A percentile compares a stretch with the other conserved stretches of the same genome.
These are phyloP conservation scores for Fusarium drepaniforme DNA, from an alignment of 2,329 filamentous ascomycete genomes.

Conservation along the genomic window DNA sequence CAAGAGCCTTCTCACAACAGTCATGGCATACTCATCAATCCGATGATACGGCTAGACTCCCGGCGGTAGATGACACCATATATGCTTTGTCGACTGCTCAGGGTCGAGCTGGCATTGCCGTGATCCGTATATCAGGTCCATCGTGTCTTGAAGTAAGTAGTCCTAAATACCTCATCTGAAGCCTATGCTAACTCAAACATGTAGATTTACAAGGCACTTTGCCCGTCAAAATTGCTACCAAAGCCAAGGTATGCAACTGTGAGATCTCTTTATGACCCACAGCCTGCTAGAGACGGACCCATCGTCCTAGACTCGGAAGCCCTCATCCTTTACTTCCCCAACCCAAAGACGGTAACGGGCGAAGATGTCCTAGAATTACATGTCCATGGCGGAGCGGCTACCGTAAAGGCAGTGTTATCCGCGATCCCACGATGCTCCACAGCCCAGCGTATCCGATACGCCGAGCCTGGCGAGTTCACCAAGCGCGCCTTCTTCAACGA, in stretches of 20 bases:
- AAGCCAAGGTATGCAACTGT: constrained; percentile 74
- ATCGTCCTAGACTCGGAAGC: constrained; percentile 83
- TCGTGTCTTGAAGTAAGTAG: constrained; percentile 74
- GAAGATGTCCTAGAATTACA: constrained; percentile 95
- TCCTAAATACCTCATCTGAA: background rate
- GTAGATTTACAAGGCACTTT: constrained; percentile 65
- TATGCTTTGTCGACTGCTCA: constrained; percentile 91
- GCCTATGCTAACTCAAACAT: constrained; percentile 7
- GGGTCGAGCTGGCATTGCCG: constrained; percentile 89
- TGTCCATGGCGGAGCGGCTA: constrained; percentile 91
- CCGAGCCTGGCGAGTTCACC: constrained; percentile 96
- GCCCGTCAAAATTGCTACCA: constrained; percentile 59
- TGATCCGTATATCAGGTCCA: constrained; percentile 88
- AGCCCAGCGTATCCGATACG: constrained; percentile 75
- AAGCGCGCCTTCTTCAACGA: constrained; percentile 90
- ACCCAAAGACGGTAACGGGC: constrained; percentile 86
- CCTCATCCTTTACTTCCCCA: constrained; percentile 85
- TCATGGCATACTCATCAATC: constrained; percentile 14
- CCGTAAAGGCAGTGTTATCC: constrained; percentile 85
- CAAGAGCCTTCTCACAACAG: constrained; percentile 25
- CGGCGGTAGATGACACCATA: constrained; percentile 72
- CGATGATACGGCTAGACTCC: constrained; percentile 21
- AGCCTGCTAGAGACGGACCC: constrained; percentile 21
- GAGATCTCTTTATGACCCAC: constrained; percentile 76
- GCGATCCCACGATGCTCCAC: constrained; percentile 73